phyloP scores from a whole-genome alignment of 306 rosid species.

The Vigna nakashimae region DNA sequence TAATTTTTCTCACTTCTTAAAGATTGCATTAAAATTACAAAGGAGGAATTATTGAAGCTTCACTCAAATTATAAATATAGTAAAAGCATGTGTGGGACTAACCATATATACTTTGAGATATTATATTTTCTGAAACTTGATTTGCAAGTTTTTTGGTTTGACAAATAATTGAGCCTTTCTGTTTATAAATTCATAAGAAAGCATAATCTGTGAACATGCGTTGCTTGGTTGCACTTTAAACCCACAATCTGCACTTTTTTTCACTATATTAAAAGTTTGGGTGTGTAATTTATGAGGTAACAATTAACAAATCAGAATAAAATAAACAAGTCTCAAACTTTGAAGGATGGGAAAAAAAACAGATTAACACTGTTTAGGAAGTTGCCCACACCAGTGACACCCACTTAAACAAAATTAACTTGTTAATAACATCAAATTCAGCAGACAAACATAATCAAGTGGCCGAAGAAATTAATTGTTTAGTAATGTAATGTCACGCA shows the following conservation, averaged over 20 bases:
- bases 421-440: conserved; percentile 17
- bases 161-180: conserved; percentile 19
- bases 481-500: conserved; percentile 35
- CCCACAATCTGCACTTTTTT: not conserved
- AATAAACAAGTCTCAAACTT: not conserved
- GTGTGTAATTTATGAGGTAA: conserved; percentile 21
- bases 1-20: conserved; percentile 24
- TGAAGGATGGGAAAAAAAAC: conserved; percentile 38
- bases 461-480: conserved; percentile 8
- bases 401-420: conserved; percentile 43
- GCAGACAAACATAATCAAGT: conserved; percentile 40
- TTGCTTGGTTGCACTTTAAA: not conserved
- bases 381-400: conserved; percentile 27
- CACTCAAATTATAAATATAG: conserved; percentile 19
- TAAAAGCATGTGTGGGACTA: not conserved
- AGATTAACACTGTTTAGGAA: conserved; percentile 9
- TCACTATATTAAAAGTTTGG: not conserved
- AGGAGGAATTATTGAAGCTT: conserved; percentile 11
- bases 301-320: not conserved
- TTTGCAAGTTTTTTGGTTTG: not conserved
- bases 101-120: conserved; percentile 1
- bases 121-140: not conserved
- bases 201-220: not conserved
- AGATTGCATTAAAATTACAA: conserved; percentile 2
- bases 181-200: not conserved